Percentiles rank a stretch among this genome's conserved stretches.
Evolutionary conservation across 2,329 filamentous ascomycete species (phyloP).

Genomic region (Diaporthe capsici): DNA sequence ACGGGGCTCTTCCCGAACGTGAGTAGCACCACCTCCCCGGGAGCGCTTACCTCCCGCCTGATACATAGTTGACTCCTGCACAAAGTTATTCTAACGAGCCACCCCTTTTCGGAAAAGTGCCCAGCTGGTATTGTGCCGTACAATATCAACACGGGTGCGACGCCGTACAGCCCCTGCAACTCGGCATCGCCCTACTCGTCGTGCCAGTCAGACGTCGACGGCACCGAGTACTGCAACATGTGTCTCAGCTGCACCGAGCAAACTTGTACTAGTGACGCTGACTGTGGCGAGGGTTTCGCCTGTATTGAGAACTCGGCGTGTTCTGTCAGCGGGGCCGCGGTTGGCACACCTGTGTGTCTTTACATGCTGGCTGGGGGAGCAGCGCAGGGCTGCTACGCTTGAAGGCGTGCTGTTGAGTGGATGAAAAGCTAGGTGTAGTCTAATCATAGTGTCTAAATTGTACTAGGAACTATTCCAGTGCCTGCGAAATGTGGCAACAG

Average conservation of each 20-base stretch:
- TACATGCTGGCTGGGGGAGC: slow-evolving; percentile 39
- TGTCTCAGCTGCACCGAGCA: slow-evolving; percentile 30
- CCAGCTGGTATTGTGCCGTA: slow-evolving; percentile 39
- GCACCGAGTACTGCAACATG: slow-evolving; percentile 39
- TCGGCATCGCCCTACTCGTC: slow-evolving; percentile 30
- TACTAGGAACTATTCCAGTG: not conserved
- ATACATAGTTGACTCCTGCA: not conserved
- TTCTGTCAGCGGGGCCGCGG: slow-evolving; percentile 21
- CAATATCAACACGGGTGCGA: slow-evolving; percentile 33
- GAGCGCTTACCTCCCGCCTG: not conserved
- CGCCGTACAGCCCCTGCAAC: slow-evolving; percentile 40
- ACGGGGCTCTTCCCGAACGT: slow-evolving; percentile 40
- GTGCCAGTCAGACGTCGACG: slow-evolving; percentile 39
- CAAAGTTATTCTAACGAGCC: not conserved
- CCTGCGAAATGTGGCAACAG: too few species aligned
- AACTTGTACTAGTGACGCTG: slow-evolving; percentile 34
- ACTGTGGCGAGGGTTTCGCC: slow-evolving; percentile 36
- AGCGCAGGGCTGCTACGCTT: slow-evolving; percentile 35
- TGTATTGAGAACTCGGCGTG: slow-evolving; percentile 41
- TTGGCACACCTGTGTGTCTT: slow-evolving; percentile 38
- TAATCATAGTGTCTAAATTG: not conserved
- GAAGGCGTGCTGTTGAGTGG: not conserved
- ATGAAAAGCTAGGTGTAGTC: not conserved
- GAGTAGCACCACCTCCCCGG: not conserved
- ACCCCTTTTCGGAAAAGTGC: slow-evolving; percentile 20